These are phyloP conservation scores for Dothiorella sarmentorum DNA, from an alignment of 2,329 filamentous ascomycete species.

Conservation along the genomic window DNA sequence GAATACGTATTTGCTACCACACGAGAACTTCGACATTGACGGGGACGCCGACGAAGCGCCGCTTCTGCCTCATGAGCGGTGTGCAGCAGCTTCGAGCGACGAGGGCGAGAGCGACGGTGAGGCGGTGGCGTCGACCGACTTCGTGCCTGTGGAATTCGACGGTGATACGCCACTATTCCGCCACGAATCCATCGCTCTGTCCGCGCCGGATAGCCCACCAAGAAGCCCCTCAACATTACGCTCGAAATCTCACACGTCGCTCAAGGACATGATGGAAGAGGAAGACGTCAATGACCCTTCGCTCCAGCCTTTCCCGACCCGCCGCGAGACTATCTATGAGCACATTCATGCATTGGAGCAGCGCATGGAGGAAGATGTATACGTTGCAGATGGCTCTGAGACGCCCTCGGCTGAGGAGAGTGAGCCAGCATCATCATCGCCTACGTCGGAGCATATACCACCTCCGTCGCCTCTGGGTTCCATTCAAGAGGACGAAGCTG, in stretches of 20 bases:
- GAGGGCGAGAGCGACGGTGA: slow-evolving; percentile 25
- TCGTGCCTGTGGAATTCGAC: slow-evolving; percentile 8
- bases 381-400: not conserved
- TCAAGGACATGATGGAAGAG: slow-evolving; percentile 12
- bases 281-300: slow-evolving; percentile 20
- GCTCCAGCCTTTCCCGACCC: slow-evolving; percentile 33
- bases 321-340: slow-evolving; percentile 32
- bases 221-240: not conserved
- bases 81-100: not conserved
- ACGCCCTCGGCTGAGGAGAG: not conserved
- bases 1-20: slow-evolving; percentile 33
- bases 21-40: slow-evolving; percentile 27
- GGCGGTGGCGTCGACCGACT: slow-evolving; percentile 20
- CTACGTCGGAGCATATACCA: not conserved
- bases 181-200: slow-evolving; percentile 33
- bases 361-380: slow-evolving; percentile 5
- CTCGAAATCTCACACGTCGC: not conserved
- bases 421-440: not conserved
- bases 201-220: not conserved
- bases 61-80: slow-evolving; percentile 25
- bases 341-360: slow-evolving; percentile 24
- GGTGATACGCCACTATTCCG: slow-evolving; percentile 32
- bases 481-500: slow-evolving; percentile 6
- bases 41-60: slow-evolving; percentile 19
- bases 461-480: slow-evolving; percentile 16